Base-by-base conservation (phyloP, 2,329 filamentous ascomycete genomes). In the Rasamsonia emersonii region DNA sequence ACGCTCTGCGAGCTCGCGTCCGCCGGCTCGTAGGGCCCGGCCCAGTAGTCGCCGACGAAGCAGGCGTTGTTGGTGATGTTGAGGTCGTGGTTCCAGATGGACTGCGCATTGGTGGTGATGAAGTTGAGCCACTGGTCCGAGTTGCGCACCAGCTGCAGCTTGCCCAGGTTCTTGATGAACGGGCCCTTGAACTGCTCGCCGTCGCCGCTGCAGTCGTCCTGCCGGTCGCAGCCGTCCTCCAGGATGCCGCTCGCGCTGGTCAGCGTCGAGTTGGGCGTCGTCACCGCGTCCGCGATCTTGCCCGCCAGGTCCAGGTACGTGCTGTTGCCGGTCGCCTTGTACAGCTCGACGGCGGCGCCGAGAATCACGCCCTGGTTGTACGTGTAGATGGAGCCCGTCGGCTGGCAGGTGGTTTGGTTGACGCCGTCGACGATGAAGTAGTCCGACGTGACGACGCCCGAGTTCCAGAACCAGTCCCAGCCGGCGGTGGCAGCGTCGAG, bases 161-260 rank as follows among this genome's bases (percentile, higher is more conserved):
- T 68, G 18, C 65, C 63, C 11, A 82, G 56, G 46, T 79, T 79
- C 18, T 75, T 66, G 6, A 70, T 62, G 40, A 82, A 80, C 26
- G 82, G 60, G 10, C 79, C 79, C 51, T 82, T 82, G 67, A 82
- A 83, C 47, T 79, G 73, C 28, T 70, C 61, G 4, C 65, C 68
- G 32, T 74, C 35, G 4, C 26, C 30, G 14, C 25, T 67, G 13
- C 37, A 39, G 11, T 56, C 59, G 37, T 59, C 66, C 36, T 56
- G 49, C 3, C 62, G 56, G 41, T 73, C 70, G 43, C 70, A 73
- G 24, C 47, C 35, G 39, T 75, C 70, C 35, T 58, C 60, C 4
- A 76, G 53, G 28, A 74, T 59, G 3, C 66, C 67, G 33, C 64
- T 58, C 10, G 18, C 24, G 26, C 28, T 35, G 9, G 33, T 35